Evolutionary conservation across 495 filamentous ascomycete genomes (phyloP), one percentile per base, ranked within the genome.

Genomic region (Jackrogersella minutella): DNA sequence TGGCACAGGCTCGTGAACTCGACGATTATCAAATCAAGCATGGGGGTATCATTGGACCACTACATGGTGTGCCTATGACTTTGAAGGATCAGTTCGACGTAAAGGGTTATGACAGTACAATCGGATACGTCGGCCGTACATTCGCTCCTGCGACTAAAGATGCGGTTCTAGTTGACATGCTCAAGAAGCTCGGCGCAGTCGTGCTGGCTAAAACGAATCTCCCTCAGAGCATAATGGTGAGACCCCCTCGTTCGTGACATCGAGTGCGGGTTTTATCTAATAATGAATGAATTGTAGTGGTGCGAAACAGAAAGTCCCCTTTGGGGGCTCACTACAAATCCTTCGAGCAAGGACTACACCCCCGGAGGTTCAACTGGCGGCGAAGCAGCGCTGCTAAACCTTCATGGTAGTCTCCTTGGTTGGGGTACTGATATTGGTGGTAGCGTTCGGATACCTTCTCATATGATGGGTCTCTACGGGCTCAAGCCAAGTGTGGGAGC

Each of bases 391-490:
- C 78, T 96, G 2, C 78, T 96, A 9, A 90, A 89, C 1, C 84
- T 88, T 53, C 90, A 90, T 52, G 88, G 88, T 17, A 86, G 82
- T 34, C 84, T 92, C 11, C 92, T 95, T 52, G 92, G 92, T 26
- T 89, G 94, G 70, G 92, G 92, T 5, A 91, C 89, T 1, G 92
- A 96, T 73, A 90, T 96, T 19, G 92, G 92, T 28, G 92, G 92
- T 8, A 91, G 88, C 3, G 90, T 96, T 2, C 84, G 92, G 41
- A 89, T 85, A 8, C 92, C 92, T 8, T 88, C 91, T 2, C 90
- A 92, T 37, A 94, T 91, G 81, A 90, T 87, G 50, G 92, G 92
- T 2, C 88, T 94, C 68, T 95, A 94, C 72, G 87, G 89, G 0
- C 74, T 96, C n/a, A 87, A 86, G 58, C 84, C 84, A 5, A 84